Conservation (phyloP, 2,329 filamentous ascomycete genomes). For the Venturia nashicola region DNA sequence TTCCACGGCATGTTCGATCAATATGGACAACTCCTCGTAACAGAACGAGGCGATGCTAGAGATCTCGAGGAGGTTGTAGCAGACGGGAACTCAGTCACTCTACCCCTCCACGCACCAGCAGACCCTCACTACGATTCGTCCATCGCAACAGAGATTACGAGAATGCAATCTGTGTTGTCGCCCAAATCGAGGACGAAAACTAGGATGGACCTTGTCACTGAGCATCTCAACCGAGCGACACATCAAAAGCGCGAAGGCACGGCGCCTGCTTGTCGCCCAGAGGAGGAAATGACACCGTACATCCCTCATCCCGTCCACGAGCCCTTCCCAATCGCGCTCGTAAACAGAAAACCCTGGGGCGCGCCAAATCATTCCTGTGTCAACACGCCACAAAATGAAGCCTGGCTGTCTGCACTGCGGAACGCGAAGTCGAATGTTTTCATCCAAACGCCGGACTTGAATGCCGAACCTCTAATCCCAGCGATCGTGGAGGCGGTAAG, state of each 20-base stretch:
- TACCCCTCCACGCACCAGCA: conserved; percentile 45
- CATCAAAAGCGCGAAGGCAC: conserved; percentile 16
- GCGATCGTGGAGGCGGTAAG: conserved; percentile 53
- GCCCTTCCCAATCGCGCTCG: conserved; percentile 58
- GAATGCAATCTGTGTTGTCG: conserved; percentile 47
- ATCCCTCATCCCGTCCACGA: conserved; percentile 41
- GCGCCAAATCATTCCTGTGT: conserved; percentile 47
- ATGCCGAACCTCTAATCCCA: conserved; percentile 54
- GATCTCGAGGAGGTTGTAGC: conserved; percentile 9
- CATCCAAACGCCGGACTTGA: conserved; percentile 68
- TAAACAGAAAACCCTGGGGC: conserved; percentile 57
- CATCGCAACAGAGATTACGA: conserved; percentile 46
- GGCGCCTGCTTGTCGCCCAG: conserved; percentile 9
- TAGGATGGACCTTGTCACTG: conserved; percentile 45
- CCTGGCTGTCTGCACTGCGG: conserved; percentile 57
- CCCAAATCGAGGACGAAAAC: conserved; percentile 37
- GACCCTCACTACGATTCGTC: conserved; percentile 53
- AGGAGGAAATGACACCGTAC: conserved; percentile 53
- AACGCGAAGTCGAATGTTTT: conserved; percentile 55
- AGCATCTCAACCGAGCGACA: conserved; percentile 44
- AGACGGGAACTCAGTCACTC: conserved; percentile 13
- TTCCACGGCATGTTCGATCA: conserved; percentile 21
- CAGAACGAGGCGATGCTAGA: conserved; percentile 13
- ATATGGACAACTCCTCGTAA: conserved; percentile 15
- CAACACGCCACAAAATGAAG: conserved; percentile 61